These are phyloP conservation scores for Neobulgaria alba DNA, from an alignment of 2,329 filamentous ascomycete species.

Conservation along the genomic window DNA sequence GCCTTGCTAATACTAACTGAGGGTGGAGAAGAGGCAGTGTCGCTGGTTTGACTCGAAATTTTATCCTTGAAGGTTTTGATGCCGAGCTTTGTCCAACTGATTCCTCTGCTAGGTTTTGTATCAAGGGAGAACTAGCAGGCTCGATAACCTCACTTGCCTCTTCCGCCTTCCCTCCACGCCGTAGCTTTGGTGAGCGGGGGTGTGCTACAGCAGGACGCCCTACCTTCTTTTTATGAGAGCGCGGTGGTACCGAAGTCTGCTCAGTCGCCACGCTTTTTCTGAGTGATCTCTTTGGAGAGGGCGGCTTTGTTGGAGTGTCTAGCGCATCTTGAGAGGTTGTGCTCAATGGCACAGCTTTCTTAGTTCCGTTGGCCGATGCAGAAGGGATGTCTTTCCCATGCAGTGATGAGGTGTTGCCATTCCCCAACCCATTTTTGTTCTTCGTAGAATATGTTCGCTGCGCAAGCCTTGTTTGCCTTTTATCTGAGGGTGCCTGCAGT, in stretches of 20 bases:
- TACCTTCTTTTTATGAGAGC: constrained; percentile 20
- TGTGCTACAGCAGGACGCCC: constrained; percentile 15
- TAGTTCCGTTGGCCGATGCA: constrained; percentile 16
- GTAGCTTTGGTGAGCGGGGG: constrained; percentile 13
- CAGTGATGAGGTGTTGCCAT: constrained; percentile 14
- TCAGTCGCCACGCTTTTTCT: constrained; percentile 24
- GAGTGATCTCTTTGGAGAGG: constrained; percentile 24
- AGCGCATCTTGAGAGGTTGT: constrained; percentile 12
- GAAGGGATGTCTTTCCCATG: constrained; percentile 13
- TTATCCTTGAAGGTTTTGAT: constrained; percentile 36
- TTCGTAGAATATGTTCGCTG: constrained; percentile 28
- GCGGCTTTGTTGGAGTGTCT: constrained; percentile 19
- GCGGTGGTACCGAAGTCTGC: constrained; percentile 16
- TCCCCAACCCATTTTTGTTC: constrained; percentile 19
- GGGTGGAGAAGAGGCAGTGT: constrained; percentile 52
- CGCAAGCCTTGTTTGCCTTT: constrained; percentile 42
- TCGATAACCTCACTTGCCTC: constrained; percentile 18
- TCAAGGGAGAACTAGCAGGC: constrained; percentile 2
- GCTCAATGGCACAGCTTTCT: constrained; percentile 14
- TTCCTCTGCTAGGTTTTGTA: constrained; percentile 12
- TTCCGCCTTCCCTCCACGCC: constrained; percentile 18
- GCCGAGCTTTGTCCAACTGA: constrained; percentile 18
- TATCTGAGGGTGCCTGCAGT: constrained; percentile 40
- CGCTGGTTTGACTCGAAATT: constrained; percentile 39
- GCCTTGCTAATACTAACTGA: constrained; percentile 42